These are phyloP conservation scores for Melampsora abietis-canadensis DNA, from an alignment of 1,284 basidiomycete genomes.

Conservation along the genomic window DNA sequence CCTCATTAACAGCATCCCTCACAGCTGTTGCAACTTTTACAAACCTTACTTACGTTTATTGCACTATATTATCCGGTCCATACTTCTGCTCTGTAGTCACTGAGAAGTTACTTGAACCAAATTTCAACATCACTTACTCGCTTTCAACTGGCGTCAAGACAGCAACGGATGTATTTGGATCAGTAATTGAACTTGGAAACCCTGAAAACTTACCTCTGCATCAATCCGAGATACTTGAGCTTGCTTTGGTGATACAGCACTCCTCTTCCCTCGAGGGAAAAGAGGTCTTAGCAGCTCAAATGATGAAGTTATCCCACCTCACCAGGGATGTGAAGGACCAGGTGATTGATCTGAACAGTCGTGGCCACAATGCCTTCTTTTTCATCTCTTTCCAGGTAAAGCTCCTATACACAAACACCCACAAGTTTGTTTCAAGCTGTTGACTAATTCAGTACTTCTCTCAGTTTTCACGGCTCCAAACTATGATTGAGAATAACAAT, in stretches of 20 bases:
- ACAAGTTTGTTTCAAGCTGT: no score
- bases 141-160: conserved; percentile 36
- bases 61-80: no score
- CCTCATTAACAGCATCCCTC: no score
- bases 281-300: conserved; percentile 41
- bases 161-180: conserved; percentile 49
- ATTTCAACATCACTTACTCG: no score
- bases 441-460: no score
- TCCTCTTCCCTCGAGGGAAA: conserved; percentile 45
- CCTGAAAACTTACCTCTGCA: conserved; percentile 44
- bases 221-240: conserved; percentile 48
- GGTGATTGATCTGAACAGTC: conserved; percentile 44
- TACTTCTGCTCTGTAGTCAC: no score
- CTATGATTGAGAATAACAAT: no score
- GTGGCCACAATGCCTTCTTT: conserved; percentile 44
- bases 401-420: no score
- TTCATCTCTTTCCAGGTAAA: conserved; percentile 44
- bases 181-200: conserved; percentile 45
- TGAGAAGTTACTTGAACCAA: no score
- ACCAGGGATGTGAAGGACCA: conserved; percentile 48
- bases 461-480: no score
- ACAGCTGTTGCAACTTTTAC: no score
- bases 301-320: conserved; percentile 46
- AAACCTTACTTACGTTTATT: no score
- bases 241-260: conserved; percentile 47